phyloP scores from a whole-genome alignment of 495 filamentous ascomycete genomes.

The Penicillium diatomitis region DNA sequence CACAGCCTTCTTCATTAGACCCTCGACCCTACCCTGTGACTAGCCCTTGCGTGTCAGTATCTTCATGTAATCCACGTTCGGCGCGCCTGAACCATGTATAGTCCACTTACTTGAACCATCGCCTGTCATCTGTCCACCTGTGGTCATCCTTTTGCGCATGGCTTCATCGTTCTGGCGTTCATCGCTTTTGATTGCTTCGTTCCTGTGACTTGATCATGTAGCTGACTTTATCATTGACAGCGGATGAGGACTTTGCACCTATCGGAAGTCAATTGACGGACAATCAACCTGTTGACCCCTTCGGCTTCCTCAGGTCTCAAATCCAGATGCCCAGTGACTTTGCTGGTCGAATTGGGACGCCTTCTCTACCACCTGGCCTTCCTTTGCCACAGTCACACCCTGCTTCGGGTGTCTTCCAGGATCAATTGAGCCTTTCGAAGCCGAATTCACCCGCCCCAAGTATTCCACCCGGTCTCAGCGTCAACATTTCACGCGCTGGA shows the following conservation, averaged over 20 bases:
- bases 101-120: background rate
- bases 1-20: slow-evolving; percentile 42
- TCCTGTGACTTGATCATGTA: background rate
- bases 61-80: slow-evolving; percentile 31
- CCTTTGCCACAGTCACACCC: slow-evolving; percentile 48
- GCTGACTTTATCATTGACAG: slow-evolving; percentile 12
- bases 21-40: slow-evolving; percentile 26
- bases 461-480: slow-evolving; percentile 23
- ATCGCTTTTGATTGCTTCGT: background rate
- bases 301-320: slow-evolving; percentile 38
- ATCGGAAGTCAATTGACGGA: slow-evolving; percentile 30
- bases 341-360: slow-evolving; percentile 40
- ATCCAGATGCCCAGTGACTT: slow-evolving; percentile 29
- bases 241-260: slow-evolving; percentile 47
- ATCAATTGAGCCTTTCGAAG: slow-evolving; percentile 22
- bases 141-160: slow-evolving; percentile 3
- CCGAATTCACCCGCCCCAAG: slow-evolving; percentile 25
- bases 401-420: slow-evolving; percentile 30
- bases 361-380: slow-evolving; percentile 59
- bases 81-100: slow-evolving; percentile 18
- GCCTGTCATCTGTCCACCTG: background rate
- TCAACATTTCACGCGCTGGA: slow-evolving; percentile 17
- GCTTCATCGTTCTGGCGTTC: background rate
- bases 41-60: slow-evolving; percentile 15
- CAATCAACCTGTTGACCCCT: slow-evolving; percentile 31